phyloP scores from a whole-genome alignment of 345 rosid genomes.

The Euphorbia peplus region DNA sequence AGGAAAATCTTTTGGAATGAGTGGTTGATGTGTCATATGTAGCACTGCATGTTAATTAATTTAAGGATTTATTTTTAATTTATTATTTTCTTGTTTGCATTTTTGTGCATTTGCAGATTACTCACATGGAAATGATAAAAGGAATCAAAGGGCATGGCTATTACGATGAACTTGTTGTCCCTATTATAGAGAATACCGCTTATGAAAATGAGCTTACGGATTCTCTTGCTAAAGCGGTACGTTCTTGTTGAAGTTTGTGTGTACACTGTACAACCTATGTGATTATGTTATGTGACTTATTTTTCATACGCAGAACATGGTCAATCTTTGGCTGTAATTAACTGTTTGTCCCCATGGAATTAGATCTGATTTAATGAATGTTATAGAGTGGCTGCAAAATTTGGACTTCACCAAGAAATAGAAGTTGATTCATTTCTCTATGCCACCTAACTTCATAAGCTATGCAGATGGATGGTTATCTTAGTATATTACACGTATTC shows the following conservation, averaged over 20 bases:
- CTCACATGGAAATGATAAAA: conserved; percentile 99
- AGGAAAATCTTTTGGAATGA: neutral
- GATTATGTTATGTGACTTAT: conserved; percentile 4
- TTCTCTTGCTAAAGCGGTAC: conserved; percentile 85
- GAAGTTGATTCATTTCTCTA: neutral
- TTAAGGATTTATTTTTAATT: neutral
- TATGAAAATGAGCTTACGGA: conserved; percentile 87
- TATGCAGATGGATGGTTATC: neutral
- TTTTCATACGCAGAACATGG: neutral
- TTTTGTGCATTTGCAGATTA: conserved; percentile 46
- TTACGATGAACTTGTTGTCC: conserved; percentile 88
- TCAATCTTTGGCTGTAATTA: neutral
- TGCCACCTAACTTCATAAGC: neutral
- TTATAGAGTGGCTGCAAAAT: neutral
- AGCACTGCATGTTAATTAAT: neutral
- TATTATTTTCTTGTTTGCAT: neutral
- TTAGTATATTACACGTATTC: neutral
- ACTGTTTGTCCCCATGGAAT: neutral
- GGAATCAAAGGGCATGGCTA: conserved; percentile 98
- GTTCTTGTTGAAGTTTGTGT: conserved; percentile 12
- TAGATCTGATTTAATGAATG: neutral
- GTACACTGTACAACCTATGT: neutral
- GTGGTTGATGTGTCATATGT: conserved; percentile 2
- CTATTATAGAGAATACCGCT: conserved; percentile 93
- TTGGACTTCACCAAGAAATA: neutral